phyloP scores from a whole-genome alignment of 768 basidiomycete genomes.

The Agaricus subrufescens region DNA sequence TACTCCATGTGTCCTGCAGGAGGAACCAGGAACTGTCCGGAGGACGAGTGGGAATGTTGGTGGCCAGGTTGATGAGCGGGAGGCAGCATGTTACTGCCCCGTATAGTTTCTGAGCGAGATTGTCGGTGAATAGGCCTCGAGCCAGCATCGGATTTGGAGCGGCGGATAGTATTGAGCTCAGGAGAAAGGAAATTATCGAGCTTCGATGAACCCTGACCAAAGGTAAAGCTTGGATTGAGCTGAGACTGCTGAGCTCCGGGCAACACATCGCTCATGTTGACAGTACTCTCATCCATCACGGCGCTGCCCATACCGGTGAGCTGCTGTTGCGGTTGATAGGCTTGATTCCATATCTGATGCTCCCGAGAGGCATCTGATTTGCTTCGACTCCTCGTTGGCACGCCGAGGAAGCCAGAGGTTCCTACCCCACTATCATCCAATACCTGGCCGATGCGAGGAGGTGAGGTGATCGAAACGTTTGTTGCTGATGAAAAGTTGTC shows the following conservation, averaged over 20 bases:
- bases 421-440: constrained; percentile 6
- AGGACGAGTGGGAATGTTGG: constrained; percentile 8
- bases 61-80: background rate
- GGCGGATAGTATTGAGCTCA: constrained; percentile 35
- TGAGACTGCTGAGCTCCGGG: constrained; percentile 17
- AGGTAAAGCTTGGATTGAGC: constrained; percentile 19
- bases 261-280: constrained; percentile 39
- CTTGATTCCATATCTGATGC: constrained; percentile 46
- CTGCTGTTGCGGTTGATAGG: constrained; percentile 22
- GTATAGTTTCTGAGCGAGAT: constrained; percentile 61
- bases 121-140: constrained; percentile 39
- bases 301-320: constrained; percentile 15
- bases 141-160: constrained; percentile 45
- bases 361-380: constrained; percentile 59
- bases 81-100: constrained; percentile 6
- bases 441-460: constrained; percentile 2
- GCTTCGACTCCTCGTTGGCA: constrained; percentile 40
- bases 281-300: constrained; percentile 20
- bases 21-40: constrained; percentile 13
- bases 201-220: constrained; percentile 19
- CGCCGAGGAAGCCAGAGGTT: constrained; percentile 13
- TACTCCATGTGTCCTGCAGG: constrained; percentile 12
- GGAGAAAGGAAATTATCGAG: constrained; percentile 27
- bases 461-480: constrained; percentile 2
- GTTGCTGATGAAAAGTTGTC: background rate